Evolutionary conservation across 805 yeast species (phyloP).

Genomic region (Debaryomyces hansenii): DNA sequence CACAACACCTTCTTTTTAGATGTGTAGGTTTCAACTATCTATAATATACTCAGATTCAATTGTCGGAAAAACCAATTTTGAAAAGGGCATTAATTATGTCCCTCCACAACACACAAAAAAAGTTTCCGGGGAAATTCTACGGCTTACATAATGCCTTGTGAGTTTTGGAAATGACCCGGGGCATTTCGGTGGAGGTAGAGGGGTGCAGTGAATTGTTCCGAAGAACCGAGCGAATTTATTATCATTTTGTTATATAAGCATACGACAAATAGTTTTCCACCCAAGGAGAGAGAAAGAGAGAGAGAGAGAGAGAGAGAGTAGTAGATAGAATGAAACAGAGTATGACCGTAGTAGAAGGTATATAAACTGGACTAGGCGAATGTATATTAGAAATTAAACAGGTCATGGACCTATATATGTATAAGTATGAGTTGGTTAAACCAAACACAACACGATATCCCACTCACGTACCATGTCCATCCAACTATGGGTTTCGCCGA

Average conservation of each 20-base stretch:
- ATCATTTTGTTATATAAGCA: no score
- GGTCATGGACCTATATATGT: not conserved
- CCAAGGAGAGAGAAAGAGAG: not conserved
- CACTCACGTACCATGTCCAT: slow-evolving; percentile 56
- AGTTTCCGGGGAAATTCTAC: slow-evolving; percentile 1
- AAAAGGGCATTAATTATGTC: not conserved
- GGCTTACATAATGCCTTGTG: not conserved
- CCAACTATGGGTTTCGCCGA: slow-evolving; percentile 43
- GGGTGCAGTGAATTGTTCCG: not conserved
- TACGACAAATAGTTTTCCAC: not conserved
- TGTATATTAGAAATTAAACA: not conserved
- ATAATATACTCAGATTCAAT: not conserved
- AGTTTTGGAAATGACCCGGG: not conserved
- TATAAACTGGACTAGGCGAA: not conserved
- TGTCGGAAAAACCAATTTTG: slow-evolving; percentile 1
- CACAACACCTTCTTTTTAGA: no score
- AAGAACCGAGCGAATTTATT: not conserved
- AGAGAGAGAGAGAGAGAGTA: not conserved
- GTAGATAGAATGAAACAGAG: not conserved
- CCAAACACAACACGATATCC: slow-evolving; percentile 45
- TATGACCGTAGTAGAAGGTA: not conserved
- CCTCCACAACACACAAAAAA: not conserved
- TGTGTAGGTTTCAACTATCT: no score
- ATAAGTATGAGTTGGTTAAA: slow-evolving; percentile 11
- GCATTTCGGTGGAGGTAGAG: not conserved